Percentiles rank a stretch among this genome's conserved stretches.
Conservation (phyloP, 805 yeast genomes). For the Candida berthetii region DNA sequence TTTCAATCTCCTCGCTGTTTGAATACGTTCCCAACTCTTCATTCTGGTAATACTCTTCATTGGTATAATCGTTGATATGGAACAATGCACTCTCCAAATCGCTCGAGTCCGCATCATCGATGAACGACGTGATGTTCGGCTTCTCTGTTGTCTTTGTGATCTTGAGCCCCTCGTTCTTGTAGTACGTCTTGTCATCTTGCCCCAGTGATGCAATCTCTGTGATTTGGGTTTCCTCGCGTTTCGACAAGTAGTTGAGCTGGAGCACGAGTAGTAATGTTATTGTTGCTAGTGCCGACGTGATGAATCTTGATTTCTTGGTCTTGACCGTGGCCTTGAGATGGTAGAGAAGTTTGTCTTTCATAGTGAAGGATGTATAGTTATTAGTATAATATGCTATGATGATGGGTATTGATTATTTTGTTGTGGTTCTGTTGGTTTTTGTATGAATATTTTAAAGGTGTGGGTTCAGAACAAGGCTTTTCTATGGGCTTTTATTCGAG, state of each 20-base stretch:
- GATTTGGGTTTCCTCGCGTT: too few species aligned
- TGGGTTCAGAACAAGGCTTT: too few species aligned
- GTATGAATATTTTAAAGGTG: too few species aligned
- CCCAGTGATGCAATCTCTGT: too few species aligned
- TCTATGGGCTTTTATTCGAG: too few species aligned
- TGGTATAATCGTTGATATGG: conserved; percentile 2
- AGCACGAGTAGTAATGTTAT: not conserved
- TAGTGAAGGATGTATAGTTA: too few species aligned
- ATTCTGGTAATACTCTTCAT: conserved; percentile 13
- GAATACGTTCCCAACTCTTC: conserved; percentile 9
- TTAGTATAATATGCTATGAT: too few species aligned
- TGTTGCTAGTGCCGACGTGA: not conserved
- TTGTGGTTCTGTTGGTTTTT: too few species aligned
- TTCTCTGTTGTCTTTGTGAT: not conserved
- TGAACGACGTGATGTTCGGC: not conserved
- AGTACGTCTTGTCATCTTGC: too few species aligned
- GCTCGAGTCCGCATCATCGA: not conserved
- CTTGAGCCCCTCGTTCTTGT: not conserved
- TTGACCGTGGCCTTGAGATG: not conserved
- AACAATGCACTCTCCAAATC: not conserved
- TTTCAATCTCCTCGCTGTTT: conserved; percentile 7
- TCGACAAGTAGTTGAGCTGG: not conserved
- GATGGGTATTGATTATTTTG: too few species aligned
- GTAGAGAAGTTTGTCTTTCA: too few species aligned
- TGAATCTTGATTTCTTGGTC: not conserved